Percentiles rank a stretch among this genome's conserved stretches.
Evolutionary conservation across 371 early-diverging fungal species (phyloP).

Genomic region (Rhizomucor miehei): DNA sequence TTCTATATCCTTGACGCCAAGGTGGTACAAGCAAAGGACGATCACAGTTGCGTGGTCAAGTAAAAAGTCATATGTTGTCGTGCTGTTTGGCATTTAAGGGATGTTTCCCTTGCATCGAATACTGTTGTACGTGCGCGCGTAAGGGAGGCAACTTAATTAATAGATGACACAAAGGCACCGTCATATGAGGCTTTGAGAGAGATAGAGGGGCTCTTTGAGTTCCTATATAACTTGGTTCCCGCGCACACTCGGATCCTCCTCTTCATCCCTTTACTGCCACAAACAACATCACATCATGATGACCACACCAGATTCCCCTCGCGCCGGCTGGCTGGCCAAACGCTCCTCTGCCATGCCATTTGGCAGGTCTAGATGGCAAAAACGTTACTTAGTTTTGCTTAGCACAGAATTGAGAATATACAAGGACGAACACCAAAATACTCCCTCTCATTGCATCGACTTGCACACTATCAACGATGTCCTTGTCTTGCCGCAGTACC

Average conservation of each 20-base stretch:
- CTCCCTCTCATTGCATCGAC: constrained; percentile 19
- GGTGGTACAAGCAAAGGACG: too few species aligned
- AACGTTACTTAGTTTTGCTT: constrained; percentile 29
- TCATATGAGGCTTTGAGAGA: not conserved
- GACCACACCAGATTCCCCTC: constrained; percentile 23
- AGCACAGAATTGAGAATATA: constrained; percentile 35
- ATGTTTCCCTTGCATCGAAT: too few species aligned
- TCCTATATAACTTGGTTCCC: too few species aligned
- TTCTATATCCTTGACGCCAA: too few species aligned
- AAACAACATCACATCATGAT: constrained; percentile 20
- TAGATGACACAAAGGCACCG: too few species aligned
- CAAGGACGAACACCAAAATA: constrained; percentile 27
- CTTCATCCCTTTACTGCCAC: not conserved
- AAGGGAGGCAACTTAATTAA: not conserved
- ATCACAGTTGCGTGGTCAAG: too few species aligned
- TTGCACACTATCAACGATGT: constrained; percentile 19
- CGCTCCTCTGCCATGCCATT: not conserved
- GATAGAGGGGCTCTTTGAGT: not conserved
- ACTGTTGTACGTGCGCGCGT: not conserved
- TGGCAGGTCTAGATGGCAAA: constrained; percentile 21
- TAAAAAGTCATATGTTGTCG: not conserved
- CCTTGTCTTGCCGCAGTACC: constrained; percentile 2
- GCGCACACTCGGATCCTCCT: not conserved
- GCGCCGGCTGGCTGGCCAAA: constrained; percentile 7
- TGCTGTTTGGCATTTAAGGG: not conserved